Conservation (phyloP, 1,139 yeast genomes). For the Kodamaea sp. region DNA sequence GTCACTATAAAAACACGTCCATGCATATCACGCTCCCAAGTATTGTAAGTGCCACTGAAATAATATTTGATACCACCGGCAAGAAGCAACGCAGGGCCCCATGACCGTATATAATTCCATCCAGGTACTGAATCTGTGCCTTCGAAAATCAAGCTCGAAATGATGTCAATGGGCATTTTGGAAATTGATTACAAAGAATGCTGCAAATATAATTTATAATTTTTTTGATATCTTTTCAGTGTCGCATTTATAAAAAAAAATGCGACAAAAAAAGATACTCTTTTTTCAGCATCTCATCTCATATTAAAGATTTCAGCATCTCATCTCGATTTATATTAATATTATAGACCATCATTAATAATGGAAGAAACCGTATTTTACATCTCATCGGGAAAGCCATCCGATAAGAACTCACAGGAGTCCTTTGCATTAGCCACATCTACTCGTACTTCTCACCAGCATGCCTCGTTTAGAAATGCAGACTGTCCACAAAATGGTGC, state of each 20-base stretch:
- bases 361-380: slow-evolving; percentile 66
- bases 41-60: slow-evolving; percentile 72
- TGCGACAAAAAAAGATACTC: background rate
- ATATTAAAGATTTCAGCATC: background rate
- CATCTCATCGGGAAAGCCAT: slow-evolving; percentile 47
- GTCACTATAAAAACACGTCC: slow-evolving; percentile 75
- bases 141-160: slow-evolving; percentile 60
- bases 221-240: background rate
- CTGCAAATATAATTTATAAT: background rate
- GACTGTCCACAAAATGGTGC: slow-evolving; percentile 48
- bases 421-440: slow-evolving; percentile 50
- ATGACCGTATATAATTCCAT: slow-evolving; percentile 52
- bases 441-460: slow-evolving; percentile 48
- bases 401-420: slow-evolving; percentile 45
- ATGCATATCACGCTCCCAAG: slow-evolving; percentile 90
- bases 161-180: slow-evolving; percentile 77
- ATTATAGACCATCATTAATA: background rate
- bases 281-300: background rate
- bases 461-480: slow-evolving; percentile 54
- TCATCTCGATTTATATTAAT: background rate
- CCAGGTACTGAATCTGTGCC: slow-evolving; percentile 78
- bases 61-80: slow-evolving; percentile 53
- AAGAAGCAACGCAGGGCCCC: slow-evolving; percentile 42
- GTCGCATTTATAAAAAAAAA: background rate
- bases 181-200: too few species aligned